Conservation (phyloP, 345 rosid species). For the Jatropha curcas region DNA sequence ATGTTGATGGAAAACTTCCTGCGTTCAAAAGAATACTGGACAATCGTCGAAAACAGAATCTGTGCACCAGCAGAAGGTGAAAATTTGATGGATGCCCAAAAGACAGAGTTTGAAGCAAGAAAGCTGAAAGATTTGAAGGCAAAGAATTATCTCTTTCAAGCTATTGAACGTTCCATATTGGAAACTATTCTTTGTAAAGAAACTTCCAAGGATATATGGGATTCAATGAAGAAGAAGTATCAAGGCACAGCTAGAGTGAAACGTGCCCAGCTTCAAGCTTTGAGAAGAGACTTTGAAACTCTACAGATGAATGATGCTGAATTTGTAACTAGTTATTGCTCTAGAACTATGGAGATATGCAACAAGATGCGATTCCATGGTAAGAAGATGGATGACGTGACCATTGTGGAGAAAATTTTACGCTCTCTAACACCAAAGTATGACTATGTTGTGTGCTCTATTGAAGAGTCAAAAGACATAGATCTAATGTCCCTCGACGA, state of each 20-base stretch:
- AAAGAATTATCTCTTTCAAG: neutral
- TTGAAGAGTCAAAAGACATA: neutral
- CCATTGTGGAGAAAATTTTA: neutral
- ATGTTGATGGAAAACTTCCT: neutral
- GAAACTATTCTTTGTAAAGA: no score
- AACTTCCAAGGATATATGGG: neutral
- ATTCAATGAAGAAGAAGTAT: no score
- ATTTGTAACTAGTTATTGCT: neutral
- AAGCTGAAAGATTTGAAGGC: neutral
- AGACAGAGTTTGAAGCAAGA: neutral
- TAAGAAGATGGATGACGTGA: neutral
- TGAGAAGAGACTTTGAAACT: no score
- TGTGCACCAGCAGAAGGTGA: neutral
- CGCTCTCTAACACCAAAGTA: neutral
- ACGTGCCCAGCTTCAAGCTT: no score
- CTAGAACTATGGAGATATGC: neutral
- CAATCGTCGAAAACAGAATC: neutral
- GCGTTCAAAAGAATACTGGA: neutral
- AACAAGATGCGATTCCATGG: constrained; percentile 5
- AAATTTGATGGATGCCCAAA: neutral
- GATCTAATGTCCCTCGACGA: constrained; percentile 10
- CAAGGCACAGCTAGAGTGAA: no score
- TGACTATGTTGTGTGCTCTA: no score
- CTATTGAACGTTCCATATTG: no score
- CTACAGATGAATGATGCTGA: neutral